Evolutionary conservation across 148 eudicot species (phyloP), one percentile per base, ranked within the genome.

Genomic region (Chenopodium suecicum): DNA sequence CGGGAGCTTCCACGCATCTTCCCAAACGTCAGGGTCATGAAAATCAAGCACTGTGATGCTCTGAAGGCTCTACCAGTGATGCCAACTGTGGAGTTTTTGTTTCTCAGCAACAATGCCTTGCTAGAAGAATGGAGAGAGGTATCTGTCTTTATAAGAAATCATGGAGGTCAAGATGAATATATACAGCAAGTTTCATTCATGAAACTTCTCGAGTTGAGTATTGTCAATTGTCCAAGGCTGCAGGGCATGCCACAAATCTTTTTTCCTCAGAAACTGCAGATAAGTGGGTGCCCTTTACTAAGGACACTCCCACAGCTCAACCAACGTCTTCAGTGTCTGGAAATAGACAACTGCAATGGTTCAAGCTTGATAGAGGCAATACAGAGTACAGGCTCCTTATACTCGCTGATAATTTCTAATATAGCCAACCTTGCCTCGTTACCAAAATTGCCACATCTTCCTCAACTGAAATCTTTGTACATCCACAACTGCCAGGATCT

Each of bases 361-460:
- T 34, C 80, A 72, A 79, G 78, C 75, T 48, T 84, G 69, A 66
- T 84, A 66, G 82, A 78, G 50, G 78, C 80, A 69, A 86, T 86
- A 41, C 82, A 81, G 32, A 52, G 68, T 14, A 84, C 87, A 22
- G 52, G 32, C 70, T 82, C 87, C 47, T 48, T 86, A 32, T 82
- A 86, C 74, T 84, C 89, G 7, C 79, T 86, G 81, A 81, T 84
- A 58, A 80, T 88, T 29, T 88, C 90, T 77, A 86, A 84, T 70
- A 75, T 82, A 78, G 75, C 74, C 22, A 74, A 74, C 76, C 41
- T 88, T 31, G 62, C 65, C 27, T 44, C 79, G n/a, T 74, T 84
- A 20, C 87, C 87, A 20, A 74, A 85, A 54, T 78, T 69, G 65
- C 89, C 87, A 11, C 63, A 58, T 73, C 84, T 87, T 6, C 79